Evolutionary conservation across 306 rosid genomes (phyloP).

Genomic region (Begonia masoniana): DNA sequence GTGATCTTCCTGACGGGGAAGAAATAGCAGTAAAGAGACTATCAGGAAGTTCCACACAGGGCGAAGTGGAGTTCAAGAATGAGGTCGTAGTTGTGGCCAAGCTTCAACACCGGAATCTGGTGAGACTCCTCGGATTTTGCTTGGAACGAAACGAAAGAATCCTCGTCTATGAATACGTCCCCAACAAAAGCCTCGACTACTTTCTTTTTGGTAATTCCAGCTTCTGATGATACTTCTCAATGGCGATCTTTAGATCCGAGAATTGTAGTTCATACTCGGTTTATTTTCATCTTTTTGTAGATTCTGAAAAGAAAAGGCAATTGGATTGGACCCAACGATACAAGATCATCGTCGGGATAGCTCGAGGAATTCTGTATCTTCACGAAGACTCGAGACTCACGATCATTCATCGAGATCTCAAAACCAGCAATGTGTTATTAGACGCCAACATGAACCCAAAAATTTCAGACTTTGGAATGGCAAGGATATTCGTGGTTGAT

Average conservation of each 20-base stretch:
- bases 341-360: slow-evolving; percentile 18
- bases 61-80: slow-evolving; percentile 8
- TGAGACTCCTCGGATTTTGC: no score
- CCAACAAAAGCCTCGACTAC: slow-evolving; percentile 22
- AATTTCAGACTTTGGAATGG: slow-evolving; percentile 25
- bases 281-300: not conserved
- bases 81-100: slow-evolving; percentile 3
- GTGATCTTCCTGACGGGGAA: slow-evolving; percentile 11
- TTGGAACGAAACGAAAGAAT: no score
- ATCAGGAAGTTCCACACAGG: slow-evolving; percentile 9
- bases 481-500: slow-evolving; percentile 10
- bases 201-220: slow-evolving; percentile 12
- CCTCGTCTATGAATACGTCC: no score
- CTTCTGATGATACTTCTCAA: not conserved
- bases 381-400: slow-evolving; percentile 24
- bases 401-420: slow-evolving; percentile 27
- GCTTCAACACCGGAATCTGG: no score
- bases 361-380: slow-evolving; percentile 19
- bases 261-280: not conserved
- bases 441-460: slow-evolving; percentile 21
- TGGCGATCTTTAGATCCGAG: no score
- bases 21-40: slow-evolving; percentile 17
- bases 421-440: slow-evolving; percentile 20
- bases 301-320: not conserved
- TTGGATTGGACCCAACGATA: slow-evolving; percentile 18